Percentiles rank a stretch among this genome's conserved stretches.
Conservation (phyloP, 2,329 filamentous ascomycete species). For the Seiridium unicorne region DNA sequence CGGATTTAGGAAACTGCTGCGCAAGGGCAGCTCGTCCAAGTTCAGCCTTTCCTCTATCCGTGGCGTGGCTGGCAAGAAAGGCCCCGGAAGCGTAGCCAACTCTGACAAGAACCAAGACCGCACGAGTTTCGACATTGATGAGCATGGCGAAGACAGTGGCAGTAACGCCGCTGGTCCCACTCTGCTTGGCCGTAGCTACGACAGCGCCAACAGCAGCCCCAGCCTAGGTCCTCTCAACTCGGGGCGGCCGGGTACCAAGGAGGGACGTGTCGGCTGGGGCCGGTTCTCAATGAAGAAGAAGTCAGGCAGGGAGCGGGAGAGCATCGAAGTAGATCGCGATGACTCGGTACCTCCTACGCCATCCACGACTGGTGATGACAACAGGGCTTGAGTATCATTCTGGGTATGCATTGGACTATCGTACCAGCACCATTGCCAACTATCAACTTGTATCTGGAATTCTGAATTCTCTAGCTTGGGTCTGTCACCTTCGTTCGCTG, state of each 20-base stretch:
- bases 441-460: not conserved
- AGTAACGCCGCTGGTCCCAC: conserved; percentile 9
- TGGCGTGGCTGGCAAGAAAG: conserved; percentile 55
- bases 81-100: conserved; percentile 53
- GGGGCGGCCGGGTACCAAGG: conserved; percentile 37
- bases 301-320: conserved; percentile 53
- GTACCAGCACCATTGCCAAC: not conserved
- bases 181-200: conserved; percentile 47
- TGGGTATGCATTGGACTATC: not conserved
- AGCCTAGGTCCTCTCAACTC: conserved; percentile 52
- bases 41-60: conserved; percentile 56
- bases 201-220: conserved; percentile 57
- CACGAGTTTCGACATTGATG: conserved; percentile 60
- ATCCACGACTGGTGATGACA: conserved; percentile 12
- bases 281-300: conserved; percentile 62
- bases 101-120: conserved; percentile 58
- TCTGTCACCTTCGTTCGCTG: too few relatives aligned
- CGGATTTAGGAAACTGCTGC: conserved; percentile 59
- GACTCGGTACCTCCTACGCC: conserved; percentile 21
- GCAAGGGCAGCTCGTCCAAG: conserved; percentile 65
- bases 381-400: not conserved
- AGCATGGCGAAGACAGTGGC: conserved; percentile 43
- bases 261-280: conserved; percentile 44
- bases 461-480: too few relatives aligned
- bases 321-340: conserved; percentile 49